Percentiles rank a stretch among this genome's conserved stretches.
Conservation (phyloP, 352 stramenopile species). For the Phytophthora quininea region DNA sequence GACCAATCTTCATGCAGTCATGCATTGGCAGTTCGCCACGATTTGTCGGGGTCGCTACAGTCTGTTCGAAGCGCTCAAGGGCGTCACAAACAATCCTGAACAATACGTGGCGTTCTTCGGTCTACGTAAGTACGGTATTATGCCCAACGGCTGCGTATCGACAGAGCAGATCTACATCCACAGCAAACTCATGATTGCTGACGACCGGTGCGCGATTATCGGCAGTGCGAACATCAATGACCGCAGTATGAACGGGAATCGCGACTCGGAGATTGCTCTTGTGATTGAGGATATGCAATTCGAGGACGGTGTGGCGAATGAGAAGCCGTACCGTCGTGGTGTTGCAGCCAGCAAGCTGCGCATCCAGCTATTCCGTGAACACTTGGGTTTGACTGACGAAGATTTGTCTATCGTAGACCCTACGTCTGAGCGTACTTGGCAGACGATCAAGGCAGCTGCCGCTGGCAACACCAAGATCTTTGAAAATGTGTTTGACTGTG, state of each 20-base stretch:
- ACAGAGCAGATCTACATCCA: slow-evolving; percentile 95
- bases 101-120: slow-evolving; percentile 87
- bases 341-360: slow-evolving; percentile 66
- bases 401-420: slow-evolving; percentile 64
- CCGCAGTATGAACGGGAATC: slow-evolving; percentile 92
- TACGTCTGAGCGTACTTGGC: slow-evolving; percentile 67
- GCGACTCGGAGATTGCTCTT: slow-evolving; percentile 87
- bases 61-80: slow-evolving; percentile 73
- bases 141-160: slow-evolving; percentile 76
- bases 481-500: slow-evolving; percentile 85
- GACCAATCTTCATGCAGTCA: slow-evolving; percentile 86
- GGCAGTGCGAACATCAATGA: slow-evolving; percentile 97
- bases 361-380: slow-evolving; percentile 83
- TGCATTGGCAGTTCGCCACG: slow-evolving; percentile 90
- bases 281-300: slow-evolving; percentile 87
- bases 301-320: slow-evolving; percentile 79
- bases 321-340: slow-evolving; percentile 67
- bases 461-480: slow-evolving; percentile 81
- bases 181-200: slow-evolving; percentile 90
- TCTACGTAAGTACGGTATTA: slow-evolving; percentile 83
- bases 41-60: slow-evolving; percentile 84
- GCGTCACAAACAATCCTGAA: slow-evolving; percentile 67
- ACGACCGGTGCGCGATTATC: slow-evolving; percentile 92
- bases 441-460: slow-evolving; percentile 57
- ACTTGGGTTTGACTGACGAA: slow-evolving; percentile 72